Evolutionary conservation across 2,329 filamentous ascomycete species (phyloP).

Genomic region (Microsporum audouinii): DNA sequence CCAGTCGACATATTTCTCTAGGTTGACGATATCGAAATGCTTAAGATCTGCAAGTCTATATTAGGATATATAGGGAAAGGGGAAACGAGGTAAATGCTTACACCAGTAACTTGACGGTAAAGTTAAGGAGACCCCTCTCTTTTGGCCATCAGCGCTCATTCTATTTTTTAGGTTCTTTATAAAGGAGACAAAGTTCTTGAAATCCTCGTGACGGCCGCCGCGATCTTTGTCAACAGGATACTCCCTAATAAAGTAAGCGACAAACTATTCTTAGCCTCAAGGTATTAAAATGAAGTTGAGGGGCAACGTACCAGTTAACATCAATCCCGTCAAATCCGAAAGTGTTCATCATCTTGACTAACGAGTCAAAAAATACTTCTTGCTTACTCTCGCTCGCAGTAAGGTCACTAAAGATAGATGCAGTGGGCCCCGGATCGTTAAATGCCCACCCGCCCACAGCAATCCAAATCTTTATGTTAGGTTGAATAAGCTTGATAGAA

Average conservation of each 20-base stretch:
- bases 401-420: conserved; percentile 12
- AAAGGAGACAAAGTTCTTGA: neutral
- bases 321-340: conserved; percentile 8
- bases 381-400: no score
- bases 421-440: conserved; percentile 18
- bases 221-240: conserved; percentile 21
- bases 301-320: conserved; percentile 14
- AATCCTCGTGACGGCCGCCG: conserved; percentile 4
- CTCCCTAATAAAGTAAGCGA: no score
- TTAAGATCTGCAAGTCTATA: conserved; percentile 15
- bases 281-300: no score
- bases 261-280: no score
- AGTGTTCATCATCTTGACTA: no score
- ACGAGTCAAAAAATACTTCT: neutral
- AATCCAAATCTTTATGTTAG: conserved; percentile 19
- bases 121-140: neutral
- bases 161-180: neutral
- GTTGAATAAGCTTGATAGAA: conserved; percentile 22
- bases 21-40: conserved; percentile 18
- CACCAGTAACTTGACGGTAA: conserved; percentile 22
- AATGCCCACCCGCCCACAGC: conserved; percentile 20
- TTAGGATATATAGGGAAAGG: no score
- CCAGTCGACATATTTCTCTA: conserved; percentile 15
- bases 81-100: no score
- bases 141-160: conserved; percentile 10